Base-by-base conservation (phyloP, 2,329 filamentous ascomycete species). In the Tolypocladium cylindrosporum region DNA sequence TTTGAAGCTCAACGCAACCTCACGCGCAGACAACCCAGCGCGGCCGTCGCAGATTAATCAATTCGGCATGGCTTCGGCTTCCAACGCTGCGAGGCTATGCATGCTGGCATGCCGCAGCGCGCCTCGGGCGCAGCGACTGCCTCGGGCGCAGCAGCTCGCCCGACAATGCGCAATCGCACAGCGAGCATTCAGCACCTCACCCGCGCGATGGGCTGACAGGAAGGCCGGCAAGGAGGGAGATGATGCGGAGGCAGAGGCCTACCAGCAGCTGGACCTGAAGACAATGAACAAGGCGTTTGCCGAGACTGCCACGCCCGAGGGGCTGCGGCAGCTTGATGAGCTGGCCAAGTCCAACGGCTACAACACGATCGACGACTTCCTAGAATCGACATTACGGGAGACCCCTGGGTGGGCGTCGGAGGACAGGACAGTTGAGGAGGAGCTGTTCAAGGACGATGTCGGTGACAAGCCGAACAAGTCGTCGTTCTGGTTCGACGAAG, bases 401-500 rank as follows among this genome's bases (percentile, higher is more conserved):
- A 67, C 63, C 37, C 66, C 66, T 13, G 66, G 66, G n/a, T 71
- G 66, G 65, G 62, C 64, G 11, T 64, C 65, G 5, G 69, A 72
- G 55, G 70, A 72, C 42, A 65, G 68, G 55, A 56, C 64, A 6
- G 59, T 74, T 14, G 64, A 71, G 41, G 66, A 72, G 42, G 66
- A 69, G 19, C 57, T 75, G 40, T 58, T 59, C 54, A 65, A 63
- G 59, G 64, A 70, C 8, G 69, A 73, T 43, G 61, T 64, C 51
- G 69, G 69, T 19, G 66, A 68, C 41, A 69, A 64, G 57, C 68
- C 70, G 14, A 72, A 71, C 62, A 73, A 63, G 63, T 65, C 69
- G 51, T 72, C 71, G 5, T 79, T 81, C 59, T 82, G 79, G 78
- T 77, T 73, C 65, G 75, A 78, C 62, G 73, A 76, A 43, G 75